Base-by-base conservation (phyloP, 768 basidiomycete species). In the Russula lepida region DNA sequence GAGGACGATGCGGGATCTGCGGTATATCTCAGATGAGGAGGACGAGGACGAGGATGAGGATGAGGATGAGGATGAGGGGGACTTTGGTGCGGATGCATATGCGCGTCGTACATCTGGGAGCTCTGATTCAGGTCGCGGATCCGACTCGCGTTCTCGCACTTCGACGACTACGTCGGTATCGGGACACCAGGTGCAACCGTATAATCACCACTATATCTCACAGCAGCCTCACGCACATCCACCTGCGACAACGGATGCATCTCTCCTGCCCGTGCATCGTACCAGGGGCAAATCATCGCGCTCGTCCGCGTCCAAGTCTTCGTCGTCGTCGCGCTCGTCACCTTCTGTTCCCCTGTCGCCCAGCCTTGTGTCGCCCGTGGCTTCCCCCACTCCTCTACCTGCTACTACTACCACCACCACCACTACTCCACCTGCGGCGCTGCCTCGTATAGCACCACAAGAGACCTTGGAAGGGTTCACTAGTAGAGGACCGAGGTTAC, bases 141-240 rank as follows among this genome's bases (percentile, higher is more conserved):
- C 85, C 0, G 82, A 84, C 60, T 84, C 83, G 4, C 81, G 78
- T 37, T 86, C 84, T 4, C 78, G 81, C 33, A 85, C 85, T 0
- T 84, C 84, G 4, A 71, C 80, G 4, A 25, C 46, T 2, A 25
- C 25, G 17, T 83, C 82, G 0, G 49, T 73, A 9, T 56, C 68
- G 41, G 66, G 59, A 7, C 43, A 19, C 17, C 48, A 32, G 6
- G 30, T 4, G 8, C 59, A 58, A 15, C 12, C 52, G 5, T 71
- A 72, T 56, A 68, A 69, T 52, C 68, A 70, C 46, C 66, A 68
- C 39, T 70, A 66, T 39, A 51, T 64, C 33, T 62, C 67, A 12
- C 72, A 71, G 25, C 71, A 69, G 33, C 60, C 68, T 6, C 6
- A 27, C 3, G 47, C 59, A 0, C 59, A 19, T 32, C 46, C 37